Base-by-base conservation (phyloP, 768 basidiomycete genomes). In the Peribolospora baueri region DNA sequence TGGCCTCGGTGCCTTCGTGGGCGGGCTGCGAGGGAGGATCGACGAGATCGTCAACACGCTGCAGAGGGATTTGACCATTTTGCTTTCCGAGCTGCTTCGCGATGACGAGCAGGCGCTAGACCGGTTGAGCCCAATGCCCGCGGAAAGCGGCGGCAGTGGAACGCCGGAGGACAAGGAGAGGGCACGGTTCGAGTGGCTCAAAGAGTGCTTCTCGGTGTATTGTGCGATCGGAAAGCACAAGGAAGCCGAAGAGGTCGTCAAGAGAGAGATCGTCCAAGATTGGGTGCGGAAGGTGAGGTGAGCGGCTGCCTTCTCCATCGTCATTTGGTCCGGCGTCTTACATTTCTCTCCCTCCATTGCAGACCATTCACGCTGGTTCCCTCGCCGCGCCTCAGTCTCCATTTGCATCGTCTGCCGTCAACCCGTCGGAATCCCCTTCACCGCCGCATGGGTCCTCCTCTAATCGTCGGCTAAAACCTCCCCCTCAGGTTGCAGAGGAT, bases 221-320 rank as follows among this genome's bases (percentile, higher is more conserved):
- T 64, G 66, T n/a, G 66, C 74, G 5, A 70, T 98, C 51, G 75
- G 78, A 9, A 75, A 86, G 6, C 87, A 84, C 83, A 70, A 77
- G 61, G 79, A 84, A 59, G 91, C 88, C 2, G 90, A 91, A 68
- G 83, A 87, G 57, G 78, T 93, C 13, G 68, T 95, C 52, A 72
- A 80, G 54, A 71, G 70, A 52, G 77, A 81, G 48, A 70, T 93
- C 43, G 74, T 87, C 42, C 76, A 76, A 2, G 74, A 73, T 10
- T 90, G 88, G 61, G 73, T 87, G 7, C 78, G 76, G 62, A 82
- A 82, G 25, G 25, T 25, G 25, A 25, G 25, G 25, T 25, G 25
- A 25, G 72, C 43, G 43, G 46, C 53, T 6, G 6, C 38, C 13
- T 39, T 36, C 37, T 11, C 46, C n/a, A 41, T 37, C n/a, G 25